A percentile compares a stretch with the other conserved stretches of the same genome.
phyloP scores from a whole-genome alignment of 1,139 yeast species.

The Diutina mesorugosa region DNA sequence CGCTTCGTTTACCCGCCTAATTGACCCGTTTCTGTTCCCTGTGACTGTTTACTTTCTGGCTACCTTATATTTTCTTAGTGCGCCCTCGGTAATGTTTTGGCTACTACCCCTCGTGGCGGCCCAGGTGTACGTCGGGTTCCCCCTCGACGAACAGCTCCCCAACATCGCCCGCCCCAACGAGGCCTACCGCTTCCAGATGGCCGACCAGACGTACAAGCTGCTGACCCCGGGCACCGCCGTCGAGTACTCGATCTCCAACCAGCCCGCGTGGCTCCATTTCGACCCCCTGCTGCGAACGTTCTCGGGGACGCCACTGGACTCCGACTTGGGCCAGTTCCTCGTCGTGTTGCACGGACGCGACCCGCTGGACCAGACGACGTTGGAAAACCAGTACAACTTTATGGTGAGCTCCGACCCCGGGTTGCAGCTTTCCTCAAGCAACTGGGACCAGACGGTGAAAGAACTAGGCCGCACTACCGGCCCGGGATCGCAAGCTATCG shows the following conservation, averaged over 20 bases:
- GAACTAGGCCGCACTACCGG: not conserved
- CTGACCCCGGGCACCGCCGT: slow-evolving; percentile 24
- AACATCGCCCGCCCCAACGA: slow-evolving; percentile 68
- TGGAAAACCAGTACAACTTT: slow-evolving; percentile 39
- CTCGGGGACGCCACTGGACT: slow-evolving; percentile 51
- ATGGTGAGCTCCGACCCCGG: slow-evolving; percentile 46
- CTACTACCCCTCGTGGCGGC: slow-evolving; percentile 1
- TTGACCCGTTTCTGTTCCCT: too few species aligned
- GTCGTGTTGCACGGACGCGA: slow-evolving; percentile 57
- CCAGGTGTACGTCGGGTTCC: slow-evolving; percentile 50
- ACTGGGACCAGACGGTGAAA: slow-evolving; percentile 4
- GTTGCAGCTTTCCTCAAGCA: slow-evolving; percentile 24
- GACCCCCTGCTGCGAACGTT: slow-evolving; percentile 50
- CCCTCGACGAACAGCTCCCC: slow-evolving; percentile 73
- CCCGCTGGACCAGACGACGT: slow-evolving; percentile 27
- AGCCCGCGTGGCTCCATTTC: slow-evolving; percentile 73
- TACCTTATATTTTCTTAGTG: too few species aligned
- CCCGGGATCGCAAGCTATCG: slow-evolving; percentile 19
- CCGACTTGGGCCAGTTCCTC: slow-evolving; percentile 29
- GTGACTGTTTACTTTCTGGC: too few species aligned
- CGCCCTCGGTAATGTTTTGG: not conserved
- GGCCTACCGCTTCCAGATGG: slow-evolving; percentile 53
- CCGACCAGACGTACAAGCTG: slow-evolving; percentile 59
- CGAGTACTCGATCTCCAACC: slow-evolving; percentile 37
- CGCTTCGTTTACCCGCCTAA: too few species aligned